A percentile compares a stretch with the other conserved stretches of the same genome.
Evolutionary conservation across 257 asterid species (phyloP).

Genomic region (Agastache rugosa): DNA sequence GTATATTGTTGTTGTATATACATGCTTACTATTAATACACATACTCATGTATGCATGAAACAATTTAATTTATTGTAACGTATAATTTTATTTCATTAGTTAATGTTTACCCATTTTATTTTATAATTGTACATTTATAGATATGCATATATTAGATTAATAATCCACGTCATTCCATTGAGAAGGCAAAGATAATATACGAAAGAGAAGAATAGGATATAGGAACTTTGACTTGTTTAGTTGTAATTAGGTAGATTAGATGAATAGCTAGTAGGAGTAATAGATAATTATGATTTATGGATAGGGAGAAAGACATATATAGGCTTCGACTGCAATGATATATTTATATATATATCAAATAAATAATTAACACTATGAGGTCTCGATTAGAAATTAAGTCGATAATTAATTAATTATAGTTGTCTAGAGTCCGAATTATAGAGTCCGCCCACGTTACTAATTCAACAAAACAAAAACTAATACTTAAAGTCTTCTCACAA

Average conservation of each 20-base stretch:
- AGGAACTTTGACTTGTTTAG: neutral
- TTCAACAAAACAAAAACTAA: neutral
- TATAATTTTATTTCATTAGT: neutral
- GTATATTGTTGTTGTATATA: too few species aligned
- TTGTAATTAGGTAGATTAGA: neutral
- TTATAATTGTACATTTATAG: neutral
- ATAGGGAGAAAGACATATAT: neutral
- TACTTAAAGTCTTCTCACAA: neutral
- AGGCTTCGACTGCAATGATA: neutral
- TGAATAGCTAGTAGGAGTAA: neutral
- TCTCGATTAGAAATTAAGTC: neutral
- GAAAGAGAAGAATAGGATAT: neutral
- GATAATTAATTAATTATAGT: neutral
- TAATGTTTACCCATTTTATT: neutral
- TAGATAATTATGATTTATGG: neutral
- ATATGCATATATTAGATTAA: neutral
- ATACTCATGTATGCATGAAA: neutral
- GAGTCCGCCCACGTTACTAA: neutral
- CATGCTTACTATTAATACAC: neutral
- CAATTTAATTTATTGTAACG: neutral
- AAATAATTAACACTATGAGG: neutral
- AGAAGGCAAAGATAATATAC: neutral
- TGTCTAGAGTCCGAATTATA: neutral
- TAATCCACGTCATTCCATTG: neutral
- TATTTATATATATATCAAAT: neutral